phyloP scores from a whole-genome alignment of 2,329 filamentous ascomycete genomes.

The Microdochium nivale region DNA sequence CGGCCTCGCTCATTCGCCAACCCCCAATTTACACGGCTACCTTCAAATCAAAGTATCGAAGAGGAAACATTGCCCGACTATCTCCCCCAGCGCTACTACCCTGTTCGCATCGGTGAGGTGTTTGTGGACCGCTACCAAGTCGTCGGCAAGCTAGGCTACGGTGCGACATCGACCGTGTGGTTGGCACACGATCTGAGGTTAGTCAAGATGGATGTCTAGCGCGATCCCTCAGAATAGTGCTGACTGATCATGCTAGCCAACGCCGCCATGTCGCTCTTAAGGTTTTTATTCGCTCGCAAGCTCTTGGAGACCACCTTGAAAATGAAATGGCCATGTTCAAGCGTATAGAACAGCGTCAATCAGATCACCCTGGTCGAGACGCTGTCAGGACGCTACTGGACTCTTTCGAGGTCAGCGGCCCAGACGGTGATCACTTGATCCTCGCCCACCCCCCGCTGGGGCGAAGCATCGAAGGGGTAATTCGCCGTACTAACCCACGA shows the following conservation, averaged over 20 bases:
- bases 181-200: slow-evolving; percentile 12
- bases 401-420: slow-evolving; percentile 25
- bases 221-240: not conserved
- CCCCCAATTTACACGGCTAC: not conserved
- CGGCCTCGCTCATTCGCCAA: not conserved
- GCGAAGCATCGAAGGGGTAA: slow-evolving; percentile 28
- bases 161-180: slow-evolving; percentile 12
- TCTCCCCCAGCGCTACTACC: slow-evolving; percentile 3
- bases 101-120: slow-evolving; percentile 6
- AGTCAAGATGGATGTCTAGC: not conserved
- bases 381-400: slow-evolving; percentile 25
- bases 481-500: slow-evolving; percentile 28
- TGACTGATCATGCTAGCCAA: slow-evolving; percentile 5
- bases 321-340: slow-evolving; percentile 33
- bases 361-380: slow-evolving; percentile 20
- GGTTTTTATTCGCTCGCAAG: slow-evolving; percentile 14
- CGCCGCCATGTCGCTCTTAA: slow-evolving; percentile 25
- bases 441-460: slow-evolving; percentile 31
- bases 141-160: slow-evolving; percentile 14
- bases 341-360: slow-evolving; percentile 19
- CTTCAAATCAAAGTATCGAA: slow-evolving; percentile 1
- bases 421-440: slow-evolving; percentile 24
- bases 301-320: slow-evolving; percentile 15
- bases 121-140: slow-evolving; percentile 11
- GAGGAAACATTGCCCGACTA: slow-evolving; percentile 5